phyloP scores from a whole-genome alignment of 768 basidiomycete genomes.

The Amanita rimosa region DNA sequence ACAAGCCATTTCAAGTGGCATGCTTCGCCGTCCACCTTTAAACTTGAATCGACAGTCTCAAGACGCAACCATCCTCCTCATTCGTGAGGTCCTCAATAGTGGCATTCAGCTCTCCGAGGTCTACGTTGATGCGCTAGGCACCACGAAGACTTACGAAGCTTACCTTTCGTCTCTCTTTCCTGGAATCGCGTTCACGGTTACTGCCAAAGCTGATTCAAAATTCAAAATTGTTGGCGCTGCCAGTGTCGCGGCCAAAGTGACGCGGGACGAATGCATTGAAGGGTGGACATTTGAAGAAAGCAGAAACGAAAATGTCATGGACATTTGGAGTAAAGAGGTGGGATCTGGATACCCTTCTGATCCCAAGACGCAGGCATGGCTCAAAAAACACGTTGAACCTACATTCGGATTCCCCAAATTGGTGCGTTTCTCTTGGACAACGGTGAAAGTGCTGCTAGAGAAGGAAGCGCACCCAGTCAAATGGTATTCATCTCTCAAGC shows the following conservation, averaged over 20 bases:
- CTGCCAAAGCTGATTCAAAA: slow-evolving; percentile 88
- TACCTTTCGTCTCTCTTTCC: slow-evolving; percentile 78
- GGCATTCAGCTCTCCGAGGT: slow-evolving; percentile 78
- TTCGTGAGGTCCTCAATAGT: slow-evolving; percentile 70
- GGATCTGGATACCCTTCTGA: slow-evolving; percentile 94
- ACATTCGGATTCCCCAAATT: slow-evolving; percentile 90
- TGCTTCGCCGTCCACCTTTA: slow-evolving; percentile 73
- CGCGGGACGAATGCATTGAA: slow-evolving; percentile 83
- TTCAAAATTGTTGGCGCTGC: slow-evolving; percentile 97
- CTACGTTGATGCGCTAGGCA: slow-evolving; percentile 92
- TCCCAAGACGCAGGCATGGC: slow-evolving; percentile 87
- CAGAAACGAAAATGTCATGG: slow-evolving; percentile 4
- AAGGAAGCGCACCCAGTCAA: slow-evolving; percentile 67
- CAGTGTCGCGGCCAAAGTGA: slow-evolving; percentile 97
- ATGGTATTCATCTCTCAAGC: slow-evolving; percentile 42
- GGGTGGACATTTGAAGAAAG: slow-evolving; percentile 75
- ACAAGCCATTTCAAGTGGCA: slow-evolving; percentile 82
- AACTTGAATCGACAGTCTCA: slow-evolving; percentile 87
- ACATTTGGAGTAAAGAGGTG: slow-evolving; percentile 24
- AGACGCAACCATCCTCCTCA: slow-evolving; percentile 83
- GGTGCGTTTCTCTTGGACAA: slow-evolving; percentile 93
- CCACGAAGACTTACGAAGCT: slow-evolving; percentile 73
- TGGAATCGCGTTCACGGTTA: slow-evolving; percentile 78
- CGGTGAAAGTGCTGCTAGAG: slow-evolving; percentile 77
- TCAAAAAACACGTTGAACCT: slow-evolving; percentile 63